These are phyloP conservation scores for Bjerkandera adusta DNA, from an alignment of 1,284 basidiomycete species.

Conservation along the genomic window DNA sequence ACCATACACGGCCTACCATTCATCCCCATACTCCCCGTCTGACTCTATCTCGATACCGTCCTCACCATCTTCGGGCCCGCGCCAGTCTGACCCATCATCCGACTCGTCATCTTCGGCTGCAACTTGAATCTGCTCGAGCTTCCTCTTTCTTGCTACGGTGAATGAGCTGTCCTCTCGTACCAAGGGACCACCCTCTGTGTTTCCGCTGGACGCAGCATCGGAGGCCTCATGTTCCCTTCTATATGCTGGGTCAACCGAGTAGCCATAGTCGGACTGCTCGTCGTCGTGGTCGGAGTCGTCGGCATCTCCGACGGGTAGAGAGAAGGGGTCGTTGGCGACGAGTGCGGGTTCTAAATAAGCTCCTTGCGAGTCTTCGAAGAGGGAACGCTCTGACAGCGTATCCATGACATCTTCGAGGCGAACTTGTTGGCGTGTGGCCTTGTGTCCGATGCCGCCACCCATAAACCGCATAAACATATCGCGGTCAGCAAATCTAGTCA, in stretches of 20 bases:
- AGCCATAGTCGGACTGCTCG: no score
- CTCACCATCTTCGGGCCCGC: conserved; percentile 3
- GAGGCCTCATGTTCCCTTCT: no score
- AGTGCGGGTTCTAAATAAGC: not conserved
- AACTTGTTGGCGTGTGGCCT: not conserved
- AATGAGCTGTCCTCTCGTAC: no score
- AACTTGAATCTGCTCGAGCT: no score
- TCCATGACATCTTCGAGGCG: not conserved
- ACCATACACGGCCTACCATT: no score
- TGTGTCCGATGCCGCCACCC: conserved; percentile 27
- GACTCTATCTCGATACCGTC: not conserved
- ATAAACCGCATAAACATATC: conserved; percentile 27
- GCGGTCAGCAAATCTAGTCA: conserved; percentile 25
- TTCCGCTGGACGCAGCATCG: no score
- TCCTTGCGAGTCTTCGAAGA: not conserved
- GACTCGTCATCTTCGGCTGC: not conserved
- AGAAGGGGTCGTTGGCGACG: not conserved
- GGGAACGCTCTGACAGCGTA: not conserved
- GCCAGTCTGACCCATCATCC: not conserved
- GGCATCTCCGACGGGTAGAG: no score
- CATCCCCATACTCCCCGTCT: no score
- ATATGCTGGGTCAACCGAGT: no score
- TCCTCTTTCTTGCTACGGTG: no score
- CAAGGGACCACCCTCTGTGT: no score
- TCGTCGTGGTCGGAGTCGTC: not conserved